A percentile compares a stretch with the other conserved stretches of the same genome.
Conservation (phyloP, 148 eudicot species). For the Beta vulgaris region DNA sequence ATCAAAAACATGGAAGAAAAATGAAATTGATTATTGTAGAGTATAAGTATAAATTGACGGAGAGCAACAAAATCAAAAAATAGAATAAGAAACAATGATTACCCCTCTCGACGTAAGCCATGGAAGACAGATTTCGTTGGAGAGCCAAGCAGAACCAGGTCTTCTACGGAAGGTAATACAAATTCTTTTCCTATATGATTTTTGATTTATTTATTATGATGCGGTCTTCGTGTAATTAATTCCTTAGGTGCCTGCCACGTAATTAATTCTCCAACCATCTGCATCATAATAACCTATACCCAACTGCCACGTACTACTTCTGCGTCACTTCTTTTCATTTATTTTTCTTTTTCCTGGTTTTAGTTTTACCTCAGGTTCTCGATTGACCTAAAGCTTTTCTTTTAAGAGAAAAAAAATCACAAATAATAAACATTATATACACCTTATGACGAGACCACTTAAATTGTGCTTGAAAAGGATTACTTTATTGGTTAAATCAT, state of each 20-base stretch:
- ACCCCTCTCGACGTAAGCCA: conserved; percentile 59
- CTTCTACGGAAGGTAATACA: too few relatives aligned
- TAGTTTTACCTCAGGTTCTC: too few relatives aligned
- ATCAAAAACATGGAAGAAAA: not conserved
- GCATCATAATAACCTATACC: not conserved
- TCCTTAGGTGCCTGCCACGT: conserved; percentile 10
- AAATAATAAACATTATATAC: too few relatives aligned
- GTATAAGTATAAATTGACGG: not conserved
- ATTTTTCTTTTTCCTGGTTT: too few relatives aligned
- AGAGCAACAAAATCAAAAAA: not conserved
- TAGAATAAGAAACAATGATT: conserved; percentile 12
- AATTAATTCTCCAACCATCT: not conserved
- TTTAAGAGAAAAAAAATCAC: too few relatives aligned
- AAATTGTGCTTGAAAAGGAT: too few relatives aligned
- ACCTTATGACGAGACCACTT: too few relatives aligned
- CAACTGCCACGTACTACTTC: not conserved
- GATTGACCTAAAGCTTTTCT: too few relatives aligned
- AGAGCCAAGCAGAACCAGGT: too few relatives aligned
- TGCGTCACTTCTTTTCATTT: not conserved
- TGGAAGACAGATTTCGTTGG: too few relatives aligned
- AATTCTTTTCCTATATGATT: not conserved
- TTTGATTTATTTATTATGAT: not conserved
- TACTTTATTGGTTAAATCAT: too few relatives aligned
- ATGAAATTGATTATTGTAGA: not conserved
- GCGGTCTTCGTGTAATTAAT: too few relatives aligned